Evolutionary conservation across 108 stramenopile genomes (phyloP).

Genomic region (Cyclostephanos tholiformis): DNA sequence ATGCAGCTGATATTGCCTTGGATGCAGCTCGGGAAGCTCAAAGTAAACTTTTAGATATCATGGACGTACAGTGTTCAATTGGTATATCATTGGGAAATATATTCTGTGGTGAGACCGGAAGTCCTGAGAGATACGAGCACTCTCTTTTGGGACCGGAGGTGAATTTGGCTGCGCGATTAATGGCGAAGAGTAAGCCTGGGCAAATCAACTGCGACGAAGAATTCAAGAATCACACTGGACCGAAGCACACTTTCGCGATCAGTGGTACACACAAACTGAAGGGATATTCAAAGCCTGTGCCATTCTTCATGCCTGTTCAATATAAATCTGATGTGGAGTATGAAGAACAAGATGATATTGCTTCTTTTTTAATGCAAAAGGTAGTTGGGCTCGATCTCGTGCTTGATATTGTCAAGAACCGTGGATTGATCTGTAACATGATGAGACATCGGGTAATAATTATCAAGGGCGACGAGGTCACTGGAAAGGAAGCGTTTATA

Average conservation of each 20-base stretch:
- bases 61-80: conserved; percentile 31
- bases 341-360: conserved; percentile 12
- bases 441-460: conserved; percentile 12
- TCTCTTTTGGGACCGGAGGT: conserved; percentile 44
- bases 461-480: conserved; percentile 9
- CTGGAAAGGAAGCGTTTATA: conserved; percentile 22
- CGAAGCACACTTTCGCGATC: conserved; percentile 5
- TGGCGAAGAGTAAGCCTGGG: conserved; percentile 37
- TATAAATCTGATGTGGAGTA: conserved; percentile 5
- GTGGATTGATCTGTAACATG: not conserved
- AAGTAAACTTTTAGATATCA: conserved; percentile 20
- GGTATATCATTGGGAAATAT: conserved; percentile 49
- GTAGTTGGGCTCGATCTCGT: conserved; percentile 15
- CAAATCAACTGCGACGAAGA: conserved; percentile 35
- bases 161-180: conserved; percentile 53
- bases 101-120: conserved; percentile 52
- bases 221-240: conserved; percentile 12
- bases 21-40: conserved; percentile 30
- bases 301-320: conserved; percentile 20
- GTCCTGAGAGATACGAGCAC: conserved; percentile 35
- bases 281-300: conserved; percentile 23
- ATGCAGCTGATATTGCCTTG: conserved; percentile 25
- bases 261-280: conserved; percentile 23
- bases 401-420: conserved; percentile 2
- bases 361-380: conserved; percentile 17